Conservation (phyloP, 2,329 filamentous ascomycete genomes). For the Podosphaera xanthii region DNA sequence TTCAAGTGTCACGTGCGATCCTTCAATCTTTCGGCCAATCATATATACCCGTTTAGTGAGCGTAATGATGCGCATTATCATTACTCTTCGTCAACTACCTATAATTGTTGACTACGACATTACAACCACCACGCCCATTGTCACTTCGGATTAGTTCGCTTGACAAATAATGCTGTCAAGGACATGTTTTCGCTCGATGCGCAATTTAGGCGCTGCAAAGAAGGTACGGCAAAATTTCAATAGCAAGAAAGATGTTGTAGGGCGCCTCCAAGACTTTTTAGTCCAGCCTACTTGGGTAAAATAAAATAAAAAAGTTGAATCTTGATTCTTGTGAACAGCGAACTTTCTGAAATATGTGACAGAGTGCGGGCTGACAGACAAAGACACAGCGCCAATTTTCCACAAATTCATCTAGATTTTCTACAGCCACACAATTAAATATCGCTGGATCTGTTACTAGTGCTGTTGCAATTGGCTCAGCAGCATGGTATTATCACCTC, state of each 20-base stretch:
- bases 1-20: background rate
- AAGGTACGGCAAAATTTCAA: constrained; percentile 1
- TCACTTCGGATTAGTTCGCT: background rate
- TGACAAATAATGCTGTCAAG: constrained; percentile 65
- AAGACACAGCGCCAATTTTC: constrained; percentile 27
- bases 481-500: constrained; percentile 93
- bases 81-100: background rate
- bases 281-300: background rate
- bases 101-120: background rate
- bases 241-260: background rate
- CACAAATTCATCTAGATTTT: constrained; percentile 32
- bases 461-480: constrained; percentile 63
- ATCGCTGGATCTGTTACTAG: constrained; percentile 72
- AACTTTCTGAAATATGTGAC: background rate
- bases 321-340: background rate
- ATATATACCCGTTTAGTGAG: background rate
- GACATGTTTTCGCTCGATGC: constrained; percentile 73
- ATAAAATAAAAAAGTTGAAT: background rate
- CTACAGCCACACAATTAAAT: constrained; percentile 63
- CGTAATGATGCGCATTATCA: background rate
- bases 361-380: constrained; percentile 18
- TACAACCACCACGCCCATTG: no score
- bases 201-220: constrained; percentile 44
- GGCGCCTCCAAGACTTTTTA: background rate
- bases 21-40: background rate